Evolutionary conservation across 2,329 filamentous ascomycete genomes (phyloP), one percentile per base, ranked within the genome.

Genomic region (Fusarium circinatum): DNA sequence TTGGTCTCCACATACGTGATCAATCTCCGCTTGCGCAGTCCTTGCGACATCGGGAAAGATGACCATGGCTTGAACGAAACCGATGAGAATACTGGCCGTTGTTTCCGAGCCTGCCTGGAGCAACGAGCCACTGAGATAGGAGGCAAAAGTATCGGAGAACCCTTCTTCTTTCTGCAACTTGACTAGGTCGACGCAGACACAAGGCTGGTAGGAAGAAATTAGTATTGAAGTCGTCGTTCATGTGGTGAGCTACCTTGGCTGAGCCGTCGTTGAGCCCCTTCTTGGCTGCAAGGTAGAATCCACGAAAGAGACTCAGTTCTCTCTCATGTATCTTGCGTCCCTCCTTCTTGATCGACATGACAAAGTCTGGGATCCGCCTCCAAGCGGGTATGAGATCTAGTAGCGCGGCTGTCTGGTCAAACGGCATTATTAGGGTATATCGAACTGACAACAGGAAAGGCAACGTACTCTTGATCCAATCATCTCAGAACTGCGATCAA

Each of bases 151-250:
- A 1, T 51, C 30, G 0, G 48, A 51, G 14, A 51, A 51, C 4
- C 30, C 48, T 51, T 34, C 48, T 32, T 51, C 48, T 20, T 51
- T 34, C 12, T 51, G 30, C 8, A 51, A 0, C 2, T 51, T 51
- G 8, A 51, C 48, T 7, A 51, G n/a, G 17, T 51, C 48, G 22
- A 51, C n/a, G 1, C 48, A 51, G 0, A 51, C 17, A 10, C 48
- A 51, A 3, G 30, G 48, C 48, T 51, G 3, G 0, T 12, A 15
- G 3, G 6, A 0, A 10, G 4, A 0, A 0, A 20, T 48, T 3
- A 48, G 28, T 17, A 30, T 17, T 12, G 14, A 9, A n/a, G 7
- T 8, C 3, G 7, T 4, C 20, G 2, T 12, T 12, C 20, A 9
- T 5, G 6, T 6, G 10, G 10, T 7, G 9, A 18, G 3, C 3